These are phyloP conservation scores for Scleromitrula shiraiana DNA, from an alignment of 2,329 filamentous ascomycete genomes.

Conservation along the genomic window DNA sequence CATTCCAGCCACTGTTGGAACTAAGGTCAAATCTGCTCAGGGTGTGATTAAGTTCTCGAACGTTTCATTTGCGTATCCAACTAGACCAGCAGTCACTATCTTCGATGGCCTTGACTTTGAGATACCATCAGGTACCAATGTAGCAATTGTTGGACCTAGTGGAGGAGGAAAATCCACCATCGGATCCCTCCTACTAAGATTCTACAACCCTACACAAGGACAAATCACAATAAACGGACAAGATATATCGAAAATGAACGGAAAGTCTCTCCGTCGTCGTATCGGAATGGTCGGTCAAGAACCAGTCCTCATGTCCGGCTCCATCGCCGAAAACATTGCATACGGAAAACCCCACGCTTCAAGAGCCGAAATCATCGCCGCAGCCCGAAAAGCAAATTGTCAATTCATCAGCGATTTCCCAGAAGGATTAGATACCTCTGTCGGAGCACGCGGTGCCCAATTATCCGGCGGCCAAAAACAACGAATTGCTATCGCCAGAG, in stretches of 20 bases:
- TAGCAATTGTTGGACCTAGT: slow-evolving; percentile 92
- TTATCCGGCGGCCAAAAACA: slow-evolving; percentile 96
- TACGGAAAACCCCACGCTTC: slow-evolving; percentile 80
- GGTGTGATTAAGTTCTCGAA: slow-evolving; percentile 83
- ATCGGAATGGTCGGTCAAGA: slow-evolving; percentile 96
- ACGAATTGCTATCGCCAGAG: slow-evolving; percentile 91
- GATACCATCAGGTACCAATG: slow-evolving; percentile 87
- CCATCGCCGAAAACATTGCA: slow-evolving; percentile 80
- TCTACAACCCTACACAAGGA: slow-evolving; percentile 77
- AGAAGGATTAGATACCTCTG: slow-evolving; percentile 87
- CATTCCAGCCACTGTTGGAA: slow-evolving; percentile 79
- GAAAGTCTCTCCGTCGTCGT: slow-evolving; percentile 82
- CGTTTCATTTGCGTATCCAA: slow-evolving; percentile 87
- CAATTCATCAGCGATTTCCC: slow-evolving; percentile 95
- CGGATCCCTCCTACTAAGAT: slow-evolving; percentile 80
- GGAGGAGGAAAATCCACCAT: slow-evolving; percentile 96
- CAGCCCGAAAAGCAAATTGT: slow-evolving; percentile 88
- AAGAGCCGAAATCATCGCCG: slow-evolving; percentile 72
- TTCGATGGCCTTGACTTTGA: slow-evolving; percentile 85
- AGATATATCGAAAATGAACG: slow-evolving; percentile 80
- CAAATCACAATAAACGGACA: slow-evolving; percentile 75
- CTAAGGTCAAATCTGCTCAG: slow-evolving; percentile 71
- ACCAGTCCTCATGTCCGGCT: slow-evolving; percentile 82
- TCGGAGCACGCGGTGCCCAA: slow-evolving; percentile 86
- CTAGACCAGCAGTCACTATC: slow-evolving; percentile 81